Conservation (phyloP, 176 grass and related monocot genomes). For the Bonia amplexicaulis region DNA sequence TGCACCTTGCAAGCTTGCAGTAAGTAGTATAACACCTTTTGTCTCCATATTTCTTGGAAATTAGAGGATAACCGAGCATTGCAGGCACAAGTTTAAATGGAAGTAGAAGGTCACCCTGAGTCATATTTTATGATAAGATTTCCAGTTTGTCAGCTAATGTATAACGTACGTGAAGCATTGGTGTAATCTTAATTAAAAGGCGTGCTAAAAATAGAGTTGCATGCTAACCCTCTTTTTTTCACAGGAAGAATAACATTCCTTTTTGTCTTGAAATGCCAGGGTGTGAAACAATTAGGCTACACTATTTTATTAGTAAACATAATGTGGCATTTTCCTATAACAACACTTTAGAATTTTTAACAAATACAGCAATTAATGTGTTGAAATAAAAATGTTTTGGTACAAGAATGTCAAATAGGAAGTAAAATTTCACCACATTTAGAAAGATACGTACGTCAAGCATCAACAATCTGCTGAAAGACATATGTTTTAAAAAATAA, state of each 20-base stretch:
- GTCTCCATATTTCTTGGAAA: neutral
- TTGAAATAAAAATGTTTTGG: neutral
- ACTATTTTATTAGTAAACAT: neutral
- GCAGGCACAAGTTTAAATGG: neutral
- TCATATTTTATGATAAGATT: neutral
- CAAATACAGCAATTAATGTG: neutral
- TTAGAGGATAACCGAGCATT: neutral
- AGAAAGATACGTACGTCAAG: neutral
- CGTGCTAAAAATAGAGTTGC: neutral
- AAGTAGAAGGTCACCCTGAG: neutral
- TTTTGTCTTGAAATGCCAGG: neutral
- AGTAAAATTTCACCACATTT: neutral
- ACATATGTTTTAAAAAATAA: neutral
- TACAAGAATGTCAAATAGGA: neutral
- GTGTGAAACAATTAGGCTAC: neutral
- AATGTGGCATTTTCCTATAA: neutral
- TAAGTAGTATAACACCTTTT: neutral
- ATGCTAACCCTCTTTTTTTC: neutral
- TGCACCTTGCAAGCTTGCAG: constrained; percentile 26
- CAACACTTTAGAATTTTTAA: neutral
- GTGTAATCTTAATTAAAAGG: neutral
- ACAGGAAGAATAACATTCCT: neutral
- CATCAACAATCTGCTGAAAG: neutral
- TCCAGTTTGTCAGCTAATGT: neutral
- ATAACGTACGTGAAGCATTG: neutral